Evolutionary conservation across 192 early-diverging fungal species (phyloP), one percentile per base, ranked within the genome.

Genomic region (Entomortierella lignicola): DNA sequence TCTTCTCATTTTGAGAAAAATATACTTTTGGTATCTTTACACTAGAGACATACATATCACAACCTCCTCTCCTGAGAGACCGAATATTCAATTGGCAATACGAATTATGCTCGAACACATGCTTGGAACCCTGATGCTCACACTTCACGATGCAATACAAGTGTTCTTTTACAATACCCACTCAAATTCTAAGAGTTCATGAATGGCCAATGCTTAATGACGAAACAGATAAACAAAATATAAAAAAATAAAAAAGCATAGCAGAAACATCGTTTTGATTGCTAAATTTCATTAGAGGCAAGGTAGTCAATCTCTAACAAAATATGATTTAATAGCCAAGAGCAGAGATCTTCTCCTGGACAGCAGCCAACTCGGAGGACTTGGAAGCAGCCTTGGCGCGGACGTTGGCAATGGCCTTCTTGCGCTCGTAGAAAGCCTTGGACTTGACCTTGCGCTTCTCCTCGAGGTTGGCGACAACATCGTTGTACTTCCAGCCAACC

Each of bases 401-500:
- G 67, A 91, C 88, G 82, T 88, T 92, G 83, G 85, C 86, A 68
- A 86, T 85, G 66, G 92, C 93, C 89, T 95, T 89, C 84, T 89
- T 92, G 89, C 92, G 93, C 84, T 97, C 92, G 88, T 97, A 98
- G 91, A 87, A 97, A 72, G 93, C 96, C 80, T 91, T 85, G 83
- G 86, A 84, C 86, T 94, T 93, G 84, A 92, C 93, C 94, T 98
- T 99, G 85, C 98, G 93, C 94, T 99, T 98, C 87, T 95, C 96
- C 89, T 99, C 98, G 66, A 99, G 91, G 82, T 92, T 90, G 85
- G 90, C 91, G 81, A 99, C 94, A 69, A 99, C 93, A 77, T 95
- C 96, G 85, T 96, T 88, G 94, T 99, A 98, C 88, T 98, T 99
- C 98, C 98, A 99, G 73, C 98, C 97, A 81, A 99, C 93, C 90